Evolutionary conservation across 306 rosid genomes (phyloP).

Genomic region (Benincasa hispida): DNA sequence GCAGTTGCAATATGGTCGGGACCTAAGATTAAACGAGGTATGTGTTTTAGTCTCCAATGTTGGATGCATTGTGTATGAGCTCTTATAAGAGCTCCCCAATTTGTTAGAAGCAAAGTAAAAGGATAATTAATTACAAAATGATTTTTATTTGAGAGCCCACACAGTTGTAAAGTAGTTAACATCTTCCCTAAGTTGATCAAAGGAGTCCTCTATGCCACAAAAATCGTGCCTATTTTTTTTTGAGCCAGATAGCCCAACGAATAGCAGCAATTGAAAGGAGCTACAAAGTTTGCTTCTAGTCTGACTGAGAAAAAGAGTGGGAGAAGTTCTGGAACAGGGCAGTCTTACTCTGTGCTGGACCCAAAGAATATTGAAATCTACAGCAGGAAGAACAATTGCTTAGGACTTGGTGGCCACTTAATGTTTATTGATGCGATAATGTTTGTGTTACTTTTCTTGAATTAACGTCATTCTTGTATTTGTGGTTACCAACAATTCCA

Average conservation of each 20-base stretch:
- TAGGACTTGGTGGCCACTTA: not conserved
- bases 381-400: not conserved
- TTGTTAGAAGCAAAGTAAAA: not conserved
- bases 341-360: not conserved
- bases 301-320: not conserved
- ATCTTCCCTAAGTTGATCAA: not conserved
- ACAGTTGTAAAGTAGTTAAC: not conserved
- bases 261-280: not conserved
- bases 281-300: not conserved
- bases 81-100: not conserved
- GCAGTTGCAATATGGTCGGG: conserved; percentile 89
- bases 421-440: not conserved
- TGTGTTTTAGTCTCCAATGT: conserved; percentile 16
- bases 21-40: conserved; percentile 94
- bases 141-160: not conserved
- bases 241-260: not conserved
- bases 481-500: not conserved
- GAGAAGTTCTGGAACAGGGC: not conserved
- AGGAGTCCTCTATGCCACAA: not conserved
- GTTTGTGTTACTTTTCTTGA: not conserved
- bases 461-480: not conserved
- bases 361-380: not conserved
- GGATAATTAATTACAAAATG: not conserved
- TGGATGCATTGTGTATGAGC: not conserved
- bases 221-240: not conserved